Conservation (phyloP, 2,329 filamentous ascomycete genomes). For the Ustulina deusta region DNA sequence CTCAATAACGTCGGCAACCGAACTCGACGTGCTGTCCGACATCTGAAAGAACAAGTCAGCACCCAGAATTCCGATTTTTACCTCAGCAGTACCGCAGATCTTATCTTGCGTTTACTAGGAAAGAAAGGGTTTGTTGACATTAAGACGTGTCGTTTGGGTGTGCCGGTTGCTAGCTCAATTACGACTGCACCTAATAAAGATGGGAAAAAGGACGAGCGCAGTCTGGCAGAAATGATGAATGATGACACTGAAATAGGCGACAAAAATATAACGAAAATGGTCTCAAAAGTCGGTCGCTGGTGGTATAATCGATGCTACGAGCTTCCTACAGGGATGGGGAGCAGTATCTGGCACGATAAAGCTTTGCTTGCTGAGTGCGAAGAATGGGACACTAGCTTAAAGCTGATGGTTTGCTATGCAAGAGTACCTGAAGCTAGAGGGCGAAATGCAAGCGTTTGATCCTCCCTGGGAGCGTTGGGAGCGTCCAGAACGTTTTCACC, state of each 20-base stretch:
- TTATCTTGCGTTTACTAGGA: conserved; percentile 74
- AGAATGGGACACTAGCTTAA: conserved; percentile 86
- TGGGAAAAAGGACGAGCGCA: conserved; percentile 62
- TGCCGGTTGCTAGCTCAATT: conserved; percentile 74
- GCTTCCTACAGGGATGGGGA: conserved; percentile 65
- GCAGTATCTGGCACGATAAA: conserved; percentile 83
- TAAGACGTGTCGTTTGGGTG: conserved; percentile 81
- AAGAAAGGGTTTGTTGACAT: conserved; percentile 77
- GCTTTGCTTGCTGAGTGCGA: conserved; percentile 85
- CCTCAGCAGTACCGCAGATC: conserved; percentile 70
- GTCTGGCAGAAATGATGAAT: conserved; percentile 78
- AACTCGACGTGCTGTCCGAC: conserved; percentile 75
- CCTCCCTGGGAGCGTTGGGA: not conserved
- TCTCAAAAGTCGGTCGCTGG: conserved; percentile 91
- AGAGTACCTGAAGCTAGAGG: conserved; percentile 75
- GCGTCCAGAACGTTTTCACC: not conserved
- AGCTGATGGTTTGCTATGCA: conserved; percentile 90
- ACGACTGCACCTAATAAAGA: conserved; percentile 47
- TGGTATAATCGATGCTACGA: conserved; percentile 98
- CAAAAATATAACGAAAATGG: conserved; percentile 90
- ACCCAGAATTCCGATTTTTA: conserved; percentile 69
- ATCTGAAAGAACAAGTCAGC: conserved; percentile 77
- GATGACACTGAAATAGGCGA: conserved; percentile 78
- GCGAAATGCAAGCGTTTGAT: conserved; percentile 62
- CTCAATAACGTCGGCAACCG: conserved; percentile 84